phyloP scores from a whole-genome alignment of 78 protist genomes.

The Mantamonas sphyraenae region DNA sequence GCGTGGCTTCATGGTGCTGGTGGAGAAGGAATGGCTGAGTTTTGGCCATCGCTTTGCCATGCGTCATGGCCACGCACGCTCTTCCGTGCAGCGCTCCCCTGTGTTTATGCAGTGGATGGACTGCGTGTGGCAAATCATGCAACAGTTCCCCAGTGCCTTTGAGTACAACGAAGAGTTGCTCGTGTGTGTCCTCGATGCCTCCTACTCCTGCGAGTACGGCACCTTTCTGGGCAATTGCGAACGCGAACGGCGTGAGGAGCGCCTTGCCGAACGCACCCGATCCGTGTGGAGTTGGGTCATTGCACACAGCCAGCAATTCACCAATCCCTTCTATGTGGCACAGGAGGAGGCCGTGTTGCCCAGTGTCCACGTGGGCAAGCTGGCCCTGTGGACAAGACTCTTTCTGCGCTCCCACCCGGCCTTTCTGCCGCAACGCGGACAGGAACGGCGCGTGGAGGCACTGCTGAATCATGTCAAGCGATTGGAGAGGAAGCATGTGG shows the following conservation, averaged over 20 bases:
- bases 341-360: no score
- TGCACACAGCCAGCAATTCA: no score
- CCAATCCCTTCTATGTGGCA: no score
- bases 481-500: no score
- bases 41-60: constrained; percentile 71
- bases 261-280: background rate
- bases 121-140: constrained; percentile 32
- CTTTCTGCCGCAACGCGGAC: no score
- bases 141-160: constrained; percentile 13
- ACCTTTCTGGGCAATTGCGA: constrained; percentile 18
- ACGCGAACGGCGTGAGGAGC: background rate
- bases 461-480: no score
- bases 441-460: no score
- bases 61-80: constrained; percentile 34
- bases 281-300: no score
- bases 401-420: no score
- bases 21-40: constrained; percentile 75
- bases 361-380: no score
- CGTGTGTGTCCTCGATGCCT: background rate
- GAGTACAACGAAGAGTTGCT: constrained; percentile 33
- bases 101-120: constrained; percentile 81
- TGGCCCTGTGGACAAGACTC: no score
- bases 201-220: constrained; percentile 8
- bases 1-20: constrained; percentile 63
- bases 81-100: constrained; percentile 74